Base-by-base conservation (phyloP, 768 basidiomycete genomes). In the Agaricus blazei region DNA sequence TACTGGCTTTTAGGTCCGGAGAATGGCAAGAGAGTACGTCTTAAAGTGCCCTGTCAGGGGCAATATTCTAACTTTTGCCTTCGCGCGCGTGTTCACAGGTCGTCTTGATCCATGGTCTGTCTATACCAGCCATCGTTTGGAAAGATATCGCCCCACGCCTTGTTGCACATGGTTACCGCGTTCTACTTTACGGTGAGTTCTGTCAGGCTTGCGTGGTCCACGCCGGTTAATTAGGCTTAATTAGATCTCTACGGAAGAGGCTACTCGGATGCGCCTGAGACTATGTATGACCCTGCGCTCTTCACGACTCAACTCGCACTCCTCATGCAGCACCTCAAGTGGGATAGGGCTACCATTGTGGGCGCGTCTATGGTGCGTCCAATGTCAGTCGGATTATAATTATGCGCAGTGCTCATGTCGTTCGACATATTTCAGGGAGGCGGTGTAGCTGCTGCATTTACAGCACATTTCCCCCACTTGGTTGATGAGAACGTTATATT, bases 241-340 rank as follows among this genome's bases (percentile, higher is more conserved):
- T 19, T 57, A 90, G 90, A 93, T 70, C 73, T 91, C 19, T 90
- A 89, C 57, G 90, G 89, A 11, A 79, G 90, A 38, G 90, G 90
- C 4, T 93, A 91, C 68, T 89, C 88, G 1, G 89, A 88, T 54
- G 88, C 89, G 1, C 90, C 90, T 0, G 77, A 83, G 23, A 81
- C 78, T 14, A 80, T 77, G 3, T 89, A 92, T 65, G 78, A 88
- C 59, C 69, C 80, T 1, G 69, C 74, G 4, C 73, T 93, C 3
- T 86, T 86, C 64, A 82, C 83, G 0, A 83, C 82, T 0, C 90
- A 92, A 62, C 84, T 93, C n/a, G 90, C 90, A 0, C 76, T 91
- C 5, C 79, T 93, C 48, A 80, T 93, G 78, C 90, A 92, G 59
- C 81, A 90, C 59, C 67, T 91, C 45, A 77, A 75, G 51, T 93